Evolutionary conservation across 805 yeast genomes (phyloP), one percentile per base, ranked within the genome.

Genomic region (Vanderwaltozyma tropicalis): DNA sequence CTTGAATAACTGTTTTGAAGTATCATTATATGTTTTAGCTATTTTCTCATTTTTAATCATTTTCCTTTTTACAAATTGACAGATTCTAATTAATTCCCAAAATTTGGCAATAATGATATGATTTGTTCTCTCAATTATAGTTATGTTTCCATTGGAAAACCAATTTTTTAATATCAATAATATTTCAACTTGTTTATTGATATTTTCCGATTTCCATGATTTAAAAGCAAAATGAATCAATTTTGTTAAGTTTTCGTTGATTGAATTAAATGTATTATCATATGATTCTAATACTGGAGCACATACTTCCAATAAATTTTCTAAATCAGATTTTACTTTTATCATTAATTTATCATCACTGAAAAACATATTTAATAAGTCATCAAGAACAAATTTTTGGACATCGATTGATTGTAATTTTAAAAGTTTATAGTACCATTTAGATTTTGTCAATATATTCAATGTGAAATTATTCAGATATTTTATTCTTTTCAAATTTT

Each of bases 91-190:
- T 16, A 81, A 59, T 48, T 67, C 70, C 45, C 85, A 63, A n/a
- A 78, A 69, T 32, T 67, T 68, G 37, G 74, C 67, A 25, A 86
- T 71, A 31, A 88, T 60, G 1, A 94, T 72, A 2, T 95, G 94
- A 53, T 78, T 82, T 0, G 88, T 78, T 53, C 69, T 76, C 43
- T 69, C 69, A 11, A 26, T 24, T 10, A 27, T 20, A 45, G 77
- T 74, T 19, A 58, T 63, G 2, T 68, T 52, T 9, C 79, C 79
- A 28, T 47, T 46, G 19, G 45, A 46, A 17, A 41, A 45, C 48
- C 48, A 47, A 32, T 45, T 52, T 31, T 46, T 53, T 18, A 56
- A 36, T 3, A 41, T 55, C 46, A 46, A 59, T 55, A 21, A 74
- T 65, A 50, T 74, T 72, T 52, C 59, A 7, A 47, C 36, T 37